A percentile compares a stretch with the other conserved stretches of the same genome.
phyloP scores from a whole-genome alignment of 2,329 filamentous ascomycete species.

The Apiospora arundinis region DNA sequence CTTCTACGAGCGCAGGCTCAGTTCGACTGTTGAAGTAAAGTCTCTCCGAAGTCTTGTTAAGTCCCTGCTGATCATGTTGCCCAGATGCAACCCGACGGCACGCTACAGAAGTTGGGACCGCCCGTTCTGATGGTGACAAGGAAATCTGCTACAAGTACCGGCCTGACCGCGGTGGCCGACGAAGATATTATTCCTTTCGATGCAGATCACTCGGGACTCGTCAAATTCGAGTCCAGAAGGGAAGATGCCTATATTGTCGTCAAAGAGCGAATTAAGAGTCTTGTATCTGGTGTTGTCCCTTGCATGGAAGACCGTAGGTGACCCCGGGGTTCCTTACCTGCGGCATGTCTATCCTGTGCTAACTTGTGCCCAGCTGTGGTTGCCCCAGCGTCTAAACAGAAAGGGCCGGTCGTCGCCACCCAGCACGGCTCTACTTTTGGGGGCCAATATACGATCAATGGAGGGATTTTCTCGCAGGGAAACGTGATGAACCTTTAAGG shows the following conservation, averaged over 20 bases:
- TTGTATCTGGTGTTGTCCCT: slow-evolving; percentile 5
- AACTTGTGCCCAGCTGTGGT: neutral
- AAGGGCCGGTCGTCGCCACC: neutral
- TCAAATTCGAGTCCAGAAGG: slow-evolving; percentile 30
- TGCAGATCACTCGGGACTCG: slow-evolving; percentile 34
- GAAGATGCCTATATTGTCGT: slow-evolving; percentile 23
- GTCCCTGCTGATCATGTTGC: neutral
- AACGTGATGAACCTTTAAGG: neutral
- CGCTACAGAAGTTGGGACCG: slow-evolving; percentile 28
- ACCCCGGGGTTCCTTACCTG: neutral
- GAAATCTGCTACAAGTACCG: slow-evolving; percentile 34
- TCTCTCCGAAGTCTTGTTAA: neutral
- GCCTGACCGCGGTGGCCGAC: slow-evolving; percentile 28
- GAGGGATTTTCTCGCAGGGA: neutral
- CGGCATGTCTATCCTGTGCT: neutral
- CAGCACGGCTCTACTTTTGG: neutral
- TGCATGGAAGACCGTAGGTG: neutral
- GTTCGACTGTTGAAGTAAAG: slow-evolving; percentile 31
- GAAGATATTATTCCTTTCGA: slow-evolving; percentile 32
- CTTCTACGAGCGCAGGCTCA: slow-evolving; percentile 30
- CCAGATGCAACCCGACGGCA: slow-evolving; percentile 17
- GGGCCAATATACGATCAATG: neutral
- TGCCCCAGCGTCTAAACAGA: neutral
- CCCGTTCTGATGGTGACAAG: slow-evolving; percentile 32
- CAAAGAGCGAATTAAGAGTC: slow-evolving; percentile 16